Conservation (phyloP, 2,329 filamentous ascomycete species). For the Drechslerella dactyloides region DNA sequence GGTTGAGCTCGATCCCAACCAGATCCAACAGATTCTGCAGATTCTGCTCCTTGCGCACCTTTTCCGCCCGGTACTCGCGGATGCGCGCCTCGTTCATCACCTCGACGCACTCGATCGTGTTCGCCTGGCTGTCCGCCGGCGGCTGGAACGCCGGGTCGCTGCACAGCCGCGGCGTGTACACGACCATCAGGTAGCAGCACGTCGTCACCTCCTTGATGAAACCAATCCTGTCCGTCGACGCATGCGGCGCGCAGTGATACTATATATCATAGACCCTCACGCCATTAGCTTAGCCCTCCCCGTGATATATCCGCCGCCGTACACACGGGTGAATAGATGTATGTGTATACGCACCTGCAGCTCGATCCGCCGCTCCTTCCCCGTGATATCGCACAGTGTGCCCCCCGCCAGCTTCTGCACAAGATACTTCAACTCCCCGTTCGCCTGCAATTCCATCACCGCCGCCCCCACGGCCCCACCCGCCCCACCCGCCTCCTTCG, state of each 20-base stretch:
- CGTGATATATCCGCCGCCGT: constrained; percentile 23
- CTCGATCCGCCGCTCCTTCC: constrained; percentile 80
- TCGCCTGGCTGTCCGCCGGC: constrained; percentile 75
- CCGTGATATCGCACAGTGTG: constrained; percentile 84
- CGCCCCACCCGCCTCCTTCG: background rate
- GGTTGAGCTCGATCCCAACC: constrained; percentile 37
- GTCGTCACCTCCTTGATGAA: constrained; percentile 94
- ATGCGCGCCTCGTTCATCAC: constrained; percentile 67
- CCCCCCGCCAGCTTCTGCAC: constrained; percentile 81
- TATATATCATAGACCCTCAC: no score
- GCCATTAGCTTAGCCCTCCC: constrained; percentile 1
- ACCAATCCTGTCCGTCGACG: constrained; percentile 75
- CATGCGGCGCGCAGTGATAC: constrained; percentile 77
- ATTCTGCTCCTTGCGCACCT: constrained; percentile 27
- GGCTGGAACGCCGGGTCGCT: constrained; percentile 85
- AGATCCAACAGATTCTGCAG: constrained; percentile 32
- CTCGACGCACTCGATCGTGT: constrained; percentile 76
- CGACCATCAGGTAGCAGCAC: constrained; percentile 90
- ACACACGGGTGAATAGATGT: background rate
- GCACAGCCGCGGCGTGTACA: constrained; percentile 87
- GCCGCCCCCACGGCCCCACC: background rate
- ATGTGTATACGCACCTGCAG: constrained; percentile 68
- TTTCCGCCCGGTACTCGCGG: constrained; percentile 55
- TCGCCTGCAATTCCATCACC: constrained; percentile 73
- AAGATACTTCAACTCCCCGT: constrained; percentile 83